These are phyloP conservation scores for Myxozyma neotropica DNA, from an alignment of 805 yeast species.

Conservation along the genomic window DNA sequence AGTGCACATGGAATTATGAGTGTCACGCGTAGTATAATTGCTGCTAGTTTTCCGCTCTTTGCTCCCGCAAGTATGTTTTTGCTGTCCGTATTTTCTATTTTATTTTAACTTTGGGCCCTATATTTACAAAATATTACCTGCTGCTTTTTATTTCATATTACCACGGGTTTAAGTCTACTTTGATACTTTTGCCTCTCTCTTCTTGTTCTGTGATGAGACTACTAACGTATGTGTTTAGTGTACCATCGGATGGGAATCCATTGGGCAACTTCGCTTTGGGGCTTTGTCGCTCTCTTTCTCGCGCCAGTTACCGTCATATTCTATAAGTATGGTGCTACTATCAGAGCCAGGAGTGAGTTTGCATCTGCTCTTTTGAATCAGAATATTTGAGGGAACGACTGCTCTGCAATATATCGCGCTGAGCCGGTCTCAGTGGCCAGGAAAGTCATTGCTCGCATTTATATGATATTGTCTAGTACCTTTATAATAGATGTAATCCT, in stretches of 20 bases:
- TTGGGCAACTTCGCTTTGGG: slow-evolving; percentile 65
- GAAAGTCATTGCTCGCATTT: too few species aligned
- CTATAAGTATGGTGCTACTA: slow-evolving; percentile 51
- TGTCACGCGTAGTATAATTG: slow-evolving; percentile 29
- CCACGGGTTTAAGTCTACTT: slow-evolving; percentile 24
- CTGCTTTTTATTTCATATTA: background rate
- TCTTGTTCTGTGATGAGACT: background rate
- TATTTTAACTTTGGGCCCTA: too few species aligned
- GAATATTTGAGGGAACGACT: background rate
- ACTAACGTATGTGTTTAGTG: slow-evolving; percentile 46
- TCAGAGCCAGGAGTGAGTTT: slow-evolving; percentile 40
- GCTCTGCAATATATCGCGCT: too few species aligned
- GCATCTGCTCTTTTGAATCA: slow-evolving; percentile 16
- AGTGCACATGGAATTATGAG: slow-evolving; percentile 32
- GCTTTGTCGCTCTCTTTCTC: slow-evolving; percentile 56
- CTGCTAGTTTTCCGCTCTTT: slow-evolving; percentile 52
- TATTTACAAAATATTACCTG: too few species aligned
- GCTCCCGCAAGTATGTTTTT: slow-evolving; percentile 40
- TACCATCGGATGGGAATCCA: slow-evolving; percentile 53
- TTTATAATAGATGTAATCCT: too few species aligned
- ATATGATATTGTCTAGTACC: too few species aligned
- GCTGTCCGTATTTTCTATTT: background rate
- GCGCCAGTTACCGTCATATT: slow-evolving; percentile 61
- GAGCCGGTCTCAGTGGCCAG: too few species aligned
- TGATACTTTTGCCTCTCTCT: background rate